phyloP scores from a whole-genome alignment of 306 rosid species.

The Quercus engelmannii region DNA sequence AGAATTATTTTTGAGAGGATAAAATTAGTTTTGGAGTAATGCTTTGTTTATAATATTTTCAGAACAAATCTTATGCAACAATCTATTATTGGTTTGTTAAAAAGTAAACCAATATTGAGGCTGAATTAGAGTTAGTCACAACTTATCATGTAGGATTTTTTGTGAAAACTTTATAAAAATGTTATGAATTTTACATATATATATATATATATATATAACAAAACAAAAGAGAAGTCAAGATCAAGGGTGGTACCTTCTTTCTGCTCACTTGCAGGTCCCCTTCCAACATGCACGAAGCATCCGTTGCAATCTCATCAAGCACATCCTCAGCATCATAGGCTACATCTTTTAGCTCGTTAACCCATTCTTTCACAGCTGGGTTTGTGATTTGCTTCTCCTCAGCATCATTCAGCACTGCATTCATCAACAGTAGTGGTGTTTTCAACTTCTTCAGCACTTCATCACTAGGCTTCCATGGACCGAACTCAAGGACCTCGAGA shows the following conservation, averaged over 20 bases:
- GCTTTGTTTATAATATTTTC: too few relatives aligned
- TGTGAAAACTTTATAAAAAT: too few relatives aligned
- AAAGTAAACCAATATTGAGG: too few relatives aligned
- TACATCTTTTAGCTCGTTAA: slow-evolving; percentile 24
- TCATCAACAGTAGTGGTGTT: not conserved
- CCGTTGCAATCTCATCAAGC: slow-evolving; percentile 33
- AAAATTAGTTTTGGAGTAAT: too few relatives aligned
- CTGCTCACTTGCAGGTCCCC: not conserved
- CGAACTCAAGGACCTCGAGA: not conserved
- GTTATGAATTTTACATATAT: too few relatives aligned
- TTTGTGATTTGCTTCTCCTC: slow-evolving; percentile 24
- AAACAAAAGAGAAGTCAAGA: not conserved
- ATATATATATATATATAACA: too few relatives aligned
- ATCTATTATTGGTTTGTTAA: too few relatives aligned
- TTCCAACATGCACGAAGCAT: not conserved
- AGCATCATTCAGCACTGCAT: slow-evolving; percentile 31
- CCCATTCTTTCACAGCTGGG: slow-evolving; percentile 20
- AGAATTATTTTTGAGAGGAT: too few relatives aligned
- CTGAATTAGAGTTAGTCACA: too few relatives aligned
- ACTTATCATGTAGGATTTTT: too few relatives aligned
- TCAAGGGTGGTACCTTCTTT: slow-evolving; percentile 1
- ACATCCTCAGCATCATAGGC: slow-evolving; percentile 13
- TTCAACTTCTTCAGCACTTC: slow-evolving; percentile 2
- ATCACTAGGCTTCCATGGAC: not conserved
- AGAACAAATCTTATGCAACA: too few relatives aligned